Evolutionary conservation across 2,329 filamentous ascomycete genomes (phyloP).

Genomic region (Fusarium sp.): DNA sequence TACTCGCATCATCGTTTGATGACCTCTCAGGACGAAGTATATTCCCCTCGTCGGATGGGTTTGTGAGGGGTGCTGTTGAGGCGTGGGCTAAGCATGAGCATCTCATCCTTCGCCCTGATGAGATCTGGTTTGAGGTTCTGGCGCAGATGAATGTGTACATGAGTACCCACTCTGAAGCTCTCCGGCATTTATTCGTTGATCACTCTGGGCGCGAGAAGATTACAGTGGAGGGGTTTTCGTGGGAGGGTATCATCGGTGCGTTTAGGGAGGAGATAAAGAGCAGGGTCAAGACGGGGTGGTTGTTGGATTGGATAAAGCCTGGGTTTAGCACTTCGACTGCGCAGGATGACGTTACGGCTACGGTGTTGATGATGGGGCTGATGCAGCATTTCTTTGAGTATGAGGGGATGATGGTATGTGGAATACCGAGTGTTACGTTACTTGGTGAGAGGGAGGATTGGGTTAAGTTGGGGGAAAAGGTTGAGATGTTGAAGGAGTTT

Average conservation of each 20-base stretch:
- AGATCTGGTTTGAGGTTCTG: slow-evolving; percentile 64
- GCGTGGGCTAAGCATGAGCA: slow-evolving; percentile 61
- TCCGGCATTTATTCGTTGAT: slow-evolving; percentile 56
- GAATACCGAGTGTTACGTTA: slow-evolving; percentile 53
- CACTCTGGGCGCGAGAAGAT: slow-evolving; percentile 55
- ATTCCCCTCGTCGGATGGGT: slow-evolving; percentile 48
- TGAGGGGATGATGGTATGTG: slow-evolving; percentile 50
- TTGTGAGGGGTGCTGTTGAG: slow-evolving; percentile 55
- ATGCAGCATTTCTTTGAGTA: slow-evolving; percentile 52
- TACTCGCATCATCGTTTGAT: slow-evolving; percentile 44
- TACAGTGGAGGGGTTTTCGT: slow-evolving; percentile 35
- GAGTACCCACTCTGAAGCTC: slow-evolving; percentile 54
- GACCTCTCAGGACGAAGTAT: slow-evolving; percentile 26
- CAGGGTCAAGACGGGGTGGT: slow-evolving; percentile 51
- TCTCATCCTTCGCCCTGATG: slow-evolving; percentile 60
- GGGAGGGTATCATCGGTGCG: slow-evolving; percentile 38
- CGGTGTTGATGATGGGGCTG: slow-evolving; percentile 55
- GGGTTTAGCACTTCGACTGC: slow-evolving; percentile 53
- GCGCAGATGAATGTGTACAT: slow-evolving; percentile 61
- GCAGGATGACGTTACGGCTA: slow-evolving; percentile 51
- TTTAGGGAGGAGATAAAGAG: slow-evolving; percentile 53
- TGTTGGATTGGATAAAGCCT: slow-evolving; percentile 53
- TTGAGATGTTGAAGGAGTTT: slow-evolving; percentile 54
- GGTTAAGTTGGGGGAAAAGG: slow-evolving; percentile 49
- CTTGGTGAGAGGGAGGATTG: slow-evolving; percentile 52